These are phyloP conservation scores for Epithele typhae DNA, from an alignment of 768 basidiomycete genomes.

Conservation along the genomic window DNA sequence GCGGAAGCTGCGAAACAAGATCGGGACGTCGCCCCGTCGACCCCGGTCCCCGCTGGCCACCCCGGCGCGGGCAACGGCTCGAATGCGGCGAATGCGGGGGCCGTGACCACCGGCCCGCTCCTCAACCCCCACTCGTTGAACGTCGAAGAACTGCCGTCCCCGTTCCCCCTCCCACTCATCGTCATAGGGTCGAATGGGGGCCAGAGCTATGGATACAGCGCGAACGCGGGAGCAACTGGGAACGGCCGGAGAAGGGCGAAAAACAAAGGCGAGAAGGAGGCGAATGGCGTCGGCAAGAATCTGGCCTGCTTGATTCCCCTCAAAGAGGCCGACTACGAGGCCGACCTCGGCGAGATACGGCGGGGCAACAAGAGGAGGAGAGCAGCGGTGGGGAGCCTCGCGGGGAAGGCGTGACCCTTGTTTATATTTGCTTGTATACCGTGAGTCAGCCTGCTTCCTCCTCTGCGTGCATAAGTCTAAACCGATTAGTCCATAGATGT, in stretches of 20 bases:
- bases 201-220: conserved; percentile 16
- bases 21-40: conserved; percentile 75
- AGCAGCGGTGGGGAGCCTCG: conserved; percentile 26
- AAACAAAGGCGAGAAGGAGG: conserved; percentile 48
- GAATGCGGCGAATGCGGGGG: conserved; percentile 37
- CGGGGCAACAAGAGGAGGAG: conserved; percentile 65
- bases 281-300: conserved; percentile 71
- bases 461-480: too few species aligned
- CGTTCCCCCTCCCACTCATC: conserved; percentile 73
- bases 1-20: conserved; percentile 78
- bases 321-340: conserved; percentile 71
- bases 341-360: conserved; percentile 74
- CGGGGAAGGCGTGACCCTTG: conserved; percentile 13
- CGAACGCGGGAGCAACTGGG: conserved; percentile 6
- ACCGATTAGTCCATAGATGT: too few species aligned
- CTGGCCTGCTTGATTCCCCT: conserved; percentile 47
- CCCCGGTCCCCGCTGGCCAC: conserved; percentile 43
- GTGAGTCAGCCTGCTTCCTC: too few species aligned
- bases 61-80: conserved; percentile 31
- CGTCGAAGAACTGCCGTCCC: conserved; percentile 83
- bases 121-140: conserved; percentile 81
- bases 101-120: conserved; percentile 66
- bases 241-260: conserved; percentile 35
- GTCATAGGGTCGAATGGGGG: conserved; percentile 40
- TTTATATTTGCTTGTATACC: too few species aligned